These are phyloP conservation scores for Leavenworthia alabamica DNA, from an alignment of 345 rosid genomes.

Conservation along the genomic window DNA sequence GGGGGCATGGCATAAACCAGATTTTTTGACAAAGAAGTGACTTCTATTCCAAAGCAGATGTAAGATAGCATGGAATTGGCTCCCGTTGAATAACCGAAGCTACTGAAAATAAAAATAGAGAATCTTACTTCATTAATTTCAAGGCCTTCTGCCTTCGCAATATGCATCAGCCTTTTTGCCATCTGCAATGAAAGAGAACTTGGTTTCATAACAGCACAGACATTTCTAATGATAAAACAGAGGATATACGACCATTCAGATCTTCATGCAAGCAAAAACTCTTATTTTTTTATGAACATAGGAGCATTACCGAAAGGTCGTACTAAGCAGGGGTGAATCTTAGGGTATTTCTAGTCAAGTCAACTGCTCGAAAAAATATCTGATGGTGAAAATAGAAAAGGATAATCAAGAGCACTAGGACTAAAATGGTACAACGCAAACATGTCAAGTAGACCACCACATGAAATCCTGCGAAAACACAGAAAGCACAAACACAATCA, in stretches of 20 bases:
- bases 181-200: constrained; percentile 55
- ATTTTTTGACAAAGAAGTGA: not conserved
- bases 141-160: constrained; percentile 81
- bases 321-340: not conserved
- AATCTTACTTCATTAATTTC: constrained; percentile 60
- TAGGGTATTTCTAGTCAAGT: not conserved
- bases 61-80: not conserved
- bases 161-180: constrained; percentile 86
- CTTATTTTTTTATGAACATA: not conserved
- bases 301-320: not conserved
- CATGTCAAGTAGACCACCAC: constrained; percentile 7
- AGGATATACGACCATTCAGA: not conserved
- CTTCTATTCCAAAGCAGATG: no score
- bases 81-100: constrained; percentile 8
- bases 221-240: not conserved
- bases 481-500: constrained; percentile 9
- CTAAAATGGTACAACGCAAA: constrained; percentile 3
- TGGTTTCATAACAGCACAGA: constrained; percentile 11
- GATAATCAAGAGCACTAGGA: not conserved
- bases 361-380: constrained; percentile 4
- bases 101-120: constrained; percentile 2
- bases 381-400: not conserved
- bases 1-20: not conserved
- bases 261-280: constrained; percentile 1
- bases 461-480: constrained; percentile 8